These are phyloP conservation scores for Echites panduratus DNA, from an alignment of 257 asterid genomes.

Conservation along the genomic window DNA sequence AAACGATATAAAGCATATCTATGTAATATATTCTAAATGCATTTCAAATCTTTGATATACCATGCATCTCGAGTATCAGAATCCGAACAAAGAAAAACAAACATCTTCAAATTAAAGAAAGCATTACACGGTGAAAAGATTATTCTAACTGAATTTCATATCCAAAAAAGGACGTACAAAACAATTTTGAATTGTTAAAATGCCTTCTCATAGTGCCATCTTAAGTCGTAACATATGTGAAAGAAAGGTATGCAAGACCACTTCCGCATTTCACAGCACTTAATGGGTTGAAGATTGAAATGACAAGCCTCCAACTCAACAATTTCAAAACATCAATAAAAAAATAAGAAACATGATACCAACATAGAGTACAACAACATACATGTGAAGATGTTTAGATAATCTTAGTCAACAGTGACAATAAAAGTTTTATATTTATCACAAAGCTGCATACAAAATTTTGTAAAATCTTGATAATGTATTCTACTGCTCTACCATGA, in stretches of 20 bases:
- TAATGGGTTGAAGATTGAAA: not conserved
- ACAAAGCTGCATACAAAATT: not conserved
- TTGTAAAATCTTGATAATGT: not conserved
- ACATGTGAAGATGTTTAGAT: not conserved
- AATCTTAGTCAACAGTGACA: not conserved
- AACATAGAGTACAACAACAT: too few relatives aligned
- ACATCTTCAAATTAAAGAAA: not conserved
- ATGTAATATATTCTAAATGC: not conserved
- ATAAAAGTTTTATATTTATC: not conserved
- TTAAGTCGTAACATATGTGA: not conserved
- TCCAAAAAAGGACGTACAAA: not conserved
- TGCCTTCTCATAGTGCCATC: not conserved
- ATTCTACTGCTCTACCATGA: not conserved
- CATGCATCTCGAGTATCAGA: not conserved
- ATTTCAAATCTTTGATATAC: not conserved
- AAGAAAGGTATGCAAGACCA: slow-evolving; percentile 1
- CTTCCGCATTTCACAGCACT: not conserved
- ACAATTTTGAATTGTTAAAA: not conserved
- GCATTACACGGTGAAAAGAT: not conserved
- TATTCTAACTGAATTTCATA: not conserved
- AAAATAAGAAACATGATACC: not conserved
- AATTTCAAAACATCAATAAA: not conserved
- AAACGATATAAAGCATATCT: not conserved
- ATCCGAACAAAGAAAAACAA: not conserved
- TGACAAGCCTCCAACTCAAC: not conserved